A percentile compares a stretch with the other conserved stretches of the same genome.
phyloP scores from a whole-genome alignment of 139 green algal genomes.

The Bryopsis sp. region DNA sequence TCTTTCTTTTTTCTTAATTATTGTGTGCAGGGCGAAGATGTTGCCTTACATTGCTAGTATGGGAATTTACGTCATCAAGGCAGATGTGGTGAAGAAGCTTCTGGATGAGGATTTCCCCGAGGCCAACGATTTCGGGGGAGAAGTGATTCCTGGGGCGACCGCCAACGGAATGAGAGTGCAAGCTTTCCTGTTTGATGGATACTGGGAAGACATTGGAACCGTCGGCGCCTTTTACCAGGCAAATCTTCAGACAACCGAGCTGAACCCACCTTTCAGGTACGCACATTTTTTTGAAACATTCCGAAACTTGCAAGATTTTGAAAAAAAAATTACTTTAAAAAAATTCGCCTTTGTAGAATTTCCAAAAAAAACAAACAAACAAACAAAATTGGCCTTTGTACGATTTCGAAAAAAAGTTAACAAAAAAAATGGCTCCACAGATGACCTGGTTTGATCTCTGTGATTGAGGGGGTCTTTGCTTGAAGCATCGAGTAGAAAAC shows the following conservation, averaged over 20 bases:
- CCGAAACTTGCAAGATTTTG: neutral
- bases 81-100: conserved; percentile 53
- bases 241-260: conserved; percentile 86
- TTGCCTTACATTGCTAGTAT: conserved; percentile 99
- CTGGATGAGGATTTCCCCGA: conserved; percentile 52
- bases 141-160: conserved; percentile 67
- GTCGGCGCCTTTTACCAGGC: conserved; percentile 95
- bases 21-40: conserved; percentile 49
- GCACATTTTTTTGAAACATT: conserved; percentile 6
- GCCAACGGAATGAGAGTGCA: conserved; percentile 58
- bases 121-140: conserved; percentile 81
- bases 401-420: neutral
- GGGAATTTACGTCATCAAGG: conserved; percentile 96
- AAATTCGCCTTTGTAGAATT: neutral
- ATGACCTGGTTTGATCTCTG: too few relatives aligned
- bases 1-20: neutral
- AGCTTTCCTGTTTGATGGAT: conserved; percentile 75
- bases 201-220: conserved; percentile 93
- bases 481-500: neutral
- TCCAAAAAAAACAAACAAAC: too few relatives aligned
- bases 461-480: too few relatives aligned
- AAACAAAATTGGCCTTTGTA: too few relatives aligned
- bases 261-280: conserved; percentile 74
- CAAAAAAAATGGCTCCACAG: too few relatives aligned
- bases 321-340: neutral